A percentile compares a stretch with the other conserved stretches of the same genome.
phyloP scores from a whole-genome alignment of 768 basidiomycete species.

The Podaxis carcinomalis region DNA sequence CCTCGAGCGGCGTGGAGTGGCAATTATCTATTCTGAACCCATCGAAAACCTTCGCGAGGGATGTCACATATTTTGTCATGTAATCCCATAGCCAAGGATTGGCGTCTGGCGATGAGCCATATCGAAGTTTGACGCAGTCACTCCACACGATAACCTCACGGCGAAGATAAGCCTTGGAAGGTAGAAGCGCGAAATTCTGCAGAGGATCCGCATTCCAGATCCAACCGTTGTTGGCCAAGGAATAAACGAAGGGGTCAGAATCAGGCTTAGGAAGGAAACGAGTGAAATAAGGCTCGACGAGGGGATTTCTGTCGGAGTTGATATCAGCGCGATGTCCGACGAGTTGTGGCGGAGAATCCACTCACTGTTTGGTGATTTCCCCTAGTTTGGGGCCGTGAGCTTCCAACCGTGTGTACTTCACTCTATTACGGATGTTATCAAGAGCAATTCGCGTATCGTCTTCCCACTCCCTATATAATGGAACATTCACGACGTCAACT shows the following conservation, averaged over 20 bases:
- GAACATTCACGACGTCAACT: constrained; percentile 84
- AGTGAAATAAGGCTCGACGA: constrained; percentile 93
- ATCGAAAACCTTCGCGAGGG: constrained; percentile 80
- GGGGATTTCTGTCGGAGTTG: constrained; percentile 52
- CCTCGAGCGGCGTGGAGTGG: constrained; percentile 93
- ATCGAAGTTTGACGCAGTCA: constrained; percentile 97
- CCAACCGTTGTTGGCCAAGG: constrained; percentile 98
- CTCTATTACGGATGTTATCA: constrained; percentile 67
- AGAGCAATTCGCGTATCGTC: constrained; percentile 75
- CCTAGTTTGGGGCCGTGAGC: constrained; percentile 80
- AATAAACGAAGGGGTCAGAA: constrained; percentile 55
- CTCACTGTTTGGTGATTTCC: constrained; percentile 70
- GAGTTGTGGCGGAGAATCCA: constrained; percentile 1
- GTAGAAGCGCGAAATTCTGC: constrained; percentile 86
- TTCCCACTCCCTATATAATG: constrained; percentile 84
- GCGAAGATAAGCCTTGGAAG: constrained; percentile 92
- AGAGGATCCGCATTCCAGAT: constrained; percentile 96
- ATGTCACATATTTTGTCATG: constrained; percentile 80
- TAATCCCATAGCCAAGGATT: constrained; percentile 96
- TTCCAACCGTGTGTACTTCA: constrained; percentile 81
- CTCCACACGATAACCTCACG: constrained; percentile 98
- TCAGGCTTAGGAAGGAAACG: constrained; percentile 48
- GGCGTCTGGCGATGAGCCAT: constrained; percentile 71
- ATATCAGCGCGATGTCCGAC: constrained; percentile 2
- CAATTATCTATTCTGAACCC: constrained; percentile 99